These are phyloP conservation scores for Puccinia hordei DNA, from an alignment of 1,284 basidiomycete genomes.

Conservation along the genomic window DNA sequence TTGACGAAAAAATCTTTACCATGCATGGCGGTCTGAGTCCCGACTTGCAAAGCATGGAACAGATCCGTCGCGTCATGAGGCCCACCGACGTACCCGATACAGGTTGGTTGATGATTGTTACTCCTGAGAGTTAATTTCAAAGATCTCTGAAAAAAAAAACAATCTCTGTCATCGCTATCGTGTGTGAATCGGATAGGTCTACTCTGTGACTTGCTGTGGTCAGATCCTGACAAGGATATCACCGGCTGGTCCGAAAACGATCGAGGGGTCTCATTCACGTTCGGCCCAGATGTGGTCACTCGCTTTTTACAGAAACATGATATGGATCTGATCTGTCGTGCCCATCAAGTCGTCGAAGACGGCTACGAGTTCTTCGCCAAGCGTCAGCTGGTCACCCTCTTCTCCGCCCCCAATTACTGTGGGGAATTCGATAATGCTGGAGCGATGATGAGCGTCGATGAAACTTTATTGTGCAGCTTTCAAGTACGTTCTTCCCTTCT, in stretches of 20 bases:
- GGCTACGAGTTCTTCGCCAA: conserved; percentile 99
- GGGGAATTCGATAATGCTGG: conserved; percentile 95
- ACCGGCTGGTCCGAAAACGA: conserved; percentile 99
- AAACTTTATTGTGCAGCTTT: conserved; percentile 96
- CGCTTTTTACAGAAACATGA: conserved; percentile 98
- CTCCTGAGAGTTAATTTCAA: conserved; percentile 4
- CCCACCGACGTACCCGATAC: conserved; percentile 99
- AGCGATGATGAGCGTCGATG: conserved; percentile 99
- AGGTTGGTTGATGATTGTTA: conserved; percentile 64
- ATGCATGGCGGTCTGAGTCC: conserved; percentile 85
- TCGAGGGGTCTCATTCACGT: conserved; percentile 96
- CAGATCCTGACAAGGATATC: conserved; percentile 98
- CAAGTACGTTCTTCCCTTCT: conserved; percentile 76
- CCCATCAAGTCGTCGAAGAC: conserved; percentile 98
- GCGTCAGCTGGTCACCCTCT: conserved; percentile 92
- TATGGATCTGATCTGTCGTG: conserved; percentile 98
- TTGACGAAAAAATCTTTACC: conserved; percentile 95
- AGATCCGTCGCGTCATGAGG: conserved; percentile 98
- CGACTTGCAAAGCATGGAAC: conserved; percentile 98
- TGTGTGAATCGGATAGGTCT: conserved; percentile 66
- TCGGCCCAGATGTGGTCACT: conserved; percentile 95
- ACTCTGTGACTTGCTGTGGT: conserved; percentile 96
- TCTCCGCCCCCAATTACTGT: conserved; percentile 97
- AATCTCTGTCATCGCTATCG: neutral
- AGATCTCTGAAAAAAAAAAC: neutral